Evolutionary conservation across 2,329 filamentous ascomycete genomes (phyloP), one percentile per base, ranked within the genome.

Genomic region (Aspergillaceae sp.): DNA sequence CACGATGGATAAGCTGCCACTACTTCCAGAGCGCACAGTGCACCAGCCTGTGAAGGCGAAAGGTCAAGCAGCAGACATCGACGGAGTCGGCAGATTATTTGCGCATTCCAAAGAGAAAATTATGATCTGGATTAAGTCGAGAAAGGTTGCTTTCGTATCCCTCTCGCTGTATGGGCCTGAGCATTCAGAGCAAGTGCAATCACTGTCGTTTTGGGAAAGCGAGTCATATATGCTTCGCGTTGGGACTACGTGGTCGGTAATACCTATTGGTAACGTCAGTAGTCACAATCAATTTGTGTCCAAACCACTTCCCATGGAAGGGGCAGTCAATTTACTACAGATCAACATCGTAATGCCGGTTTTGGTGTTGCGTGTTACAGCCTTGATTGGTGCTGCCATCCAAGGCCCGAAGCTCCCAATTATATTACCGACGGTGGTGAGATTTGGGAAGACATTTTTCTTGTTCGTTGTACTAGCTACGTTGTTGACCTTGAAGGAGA

Each of bases 1-100:
- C 10, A 50, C 49, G 7, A 43, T 50, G 26, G 46, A 50, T n/a
- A 51, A 45, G 3, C 40, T 51, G 19, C 51, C 48, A 26, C 41
- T 55, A 26, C 48, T 44, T 26, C 45, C 42, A n/a, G 42, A 19
- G 4, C 29, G 26, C 7, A 9, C 26, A 9, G 27, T 9, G 19
- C 9, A 27, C 27, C 36, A 38, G 30, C 30, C 5, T 38, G 19
- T 11, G 7, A 19, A 38, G 26, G 36, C 8, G 36, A 19, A 19
- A 19, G 19, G 19, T 19, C 19, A 19, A 19, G 19, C 19, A 19
- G 19, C 19, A 19, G 19, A 19, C 19, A 19, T 19, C 19, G 19
- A 19, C 19, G 19, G 19, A 19, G 19, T 19, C 19, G 19, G 19
- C 19, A 19, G 19, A 19, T 19, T 19, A 19, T 19, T 19, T 19